phyloP scores from a whole-genome alignment of 148 eudicot genomes.

The Chenopodium formosanum region DNA sequence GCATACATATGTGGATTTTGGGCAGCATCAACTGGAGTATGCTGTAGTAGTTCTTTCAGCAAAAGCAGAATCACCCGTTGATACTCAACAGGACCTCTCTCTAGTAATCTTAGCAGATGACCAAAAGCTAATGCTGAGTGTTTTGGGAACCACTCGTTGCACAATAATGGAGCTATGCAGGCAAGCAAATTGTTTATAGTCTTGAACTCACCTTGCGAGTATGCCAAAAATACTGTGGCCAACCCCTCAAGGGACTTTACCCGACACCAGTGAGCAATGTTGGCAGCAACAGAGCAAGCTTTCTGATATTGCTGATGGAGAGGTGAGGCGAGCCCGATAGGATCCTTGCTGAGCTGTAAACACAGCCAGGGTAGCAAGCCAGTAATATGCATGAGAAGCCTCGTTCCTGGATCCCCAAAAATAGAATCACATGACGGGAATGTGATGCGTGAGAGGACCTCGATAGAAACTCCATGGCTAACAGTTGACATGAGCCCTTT shows the following conservation, averaged over 20 bases:
- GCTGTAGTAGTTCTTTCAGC: conserved; percentile 92
- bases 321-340: conserved; percentile 60
- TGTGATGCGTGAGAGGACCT: conserved; percentile 89
- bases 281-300: conserved; percentile 84
- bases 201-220: conserved; percentile 80
- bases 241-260: conserved; percentile 77
- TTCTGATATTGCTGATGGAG: conserved; percentile 72
- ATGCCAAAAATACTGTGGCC: conserved; percentile 78
- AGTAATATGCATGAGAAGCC: conserved; percentile 91
- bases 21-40: conserved; percentile 95
- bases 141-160: conserved; percentile 93
- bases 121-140: conserved; percentile 97
- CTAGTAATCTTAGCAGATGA: conserved; percentile 75
- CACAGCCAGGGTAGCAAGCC: conserved; percentile 98
- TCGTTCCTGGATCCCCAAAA: conserved; percentile 85
- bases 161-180: conserved; percentile 81
- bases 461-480: conserved; percentile 83
- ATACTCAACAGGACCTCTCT: conserved; percentile 88
- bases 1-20: conserved; percentile 99
- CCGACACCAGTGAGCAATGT: conserved; percentile 86
- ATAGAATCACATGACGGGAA: conserved; percentile 91
- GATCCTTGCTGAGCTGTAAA: conserved; percentile 78
- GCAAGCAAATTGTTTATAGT: conserved; percentile 82
- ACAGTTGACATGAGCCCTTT: conserved; percentile 94
- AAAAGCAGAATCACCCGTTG: conserved; percentile 87